Evolutionary conservation across 75 land plant species (phyloP).

Genomic region (Sequoiadendron giganteum): DNA sequence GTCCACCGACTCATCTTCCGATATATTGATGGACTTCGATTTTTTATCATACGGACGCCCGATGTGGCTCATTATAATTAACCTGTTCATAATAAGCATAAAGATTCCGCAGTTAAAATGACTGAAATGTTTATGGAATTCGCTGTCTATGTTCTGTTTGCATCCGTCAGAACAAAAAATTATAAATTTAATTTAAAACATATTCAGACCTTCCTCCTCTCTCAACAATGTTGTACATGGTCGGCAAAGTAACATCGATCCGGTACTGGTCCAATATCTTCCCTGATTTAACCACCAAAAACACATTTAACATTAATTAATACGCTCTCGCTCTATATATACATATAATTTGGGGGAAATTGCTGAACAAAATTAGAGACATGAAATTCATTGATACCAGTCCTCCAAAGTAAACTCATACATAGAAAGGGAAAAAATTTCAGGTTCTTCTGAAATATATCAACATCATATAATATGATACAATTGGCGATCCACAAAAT

Average conservation of each 20-base stretch:
- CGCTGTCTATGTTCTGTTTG: no score
- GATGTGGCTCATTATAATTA: conserved; percentile 50
- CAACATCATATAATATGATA: neutral
- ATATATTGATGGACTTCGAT: conserved; percentile 25
- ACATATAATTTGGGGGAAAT: neutral
- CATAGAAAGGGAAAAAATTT: no score
- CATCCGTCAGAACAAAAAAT: no score
- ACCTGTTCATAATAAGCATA: conserved; percentile 13
- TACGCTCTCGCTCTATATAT: neutral
- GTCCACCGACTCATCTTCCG: conserved; percentile 39
- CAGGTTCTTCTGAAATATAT: no score
- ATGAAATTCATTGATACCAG: no score
- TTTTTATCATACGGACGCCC: conserved; percentile 49
- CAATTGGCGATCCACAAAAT: neutral
- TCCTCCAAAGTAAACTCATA: no score
- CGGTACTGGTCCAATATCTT: conserved; percentile 42
- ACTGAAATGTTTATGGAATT: no score
- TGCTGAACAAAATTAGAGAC: neutral
- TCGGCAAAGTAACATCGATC: conserved; percentile 48
- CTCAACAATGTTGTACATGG: conserved; percentile 54
- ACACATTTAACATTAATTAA: neutral
- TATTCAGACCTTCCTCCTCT: conserved; percentile 36
- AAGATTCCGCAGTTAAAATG: no score
- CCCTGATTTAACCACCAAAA: conserved; percentile 15
- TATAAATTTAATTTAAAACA: neutral